phyloP scores from a whole-genome alignment of 2,329 filamentous ascomycete species.

The Paecilomyces variotii region DNA sequence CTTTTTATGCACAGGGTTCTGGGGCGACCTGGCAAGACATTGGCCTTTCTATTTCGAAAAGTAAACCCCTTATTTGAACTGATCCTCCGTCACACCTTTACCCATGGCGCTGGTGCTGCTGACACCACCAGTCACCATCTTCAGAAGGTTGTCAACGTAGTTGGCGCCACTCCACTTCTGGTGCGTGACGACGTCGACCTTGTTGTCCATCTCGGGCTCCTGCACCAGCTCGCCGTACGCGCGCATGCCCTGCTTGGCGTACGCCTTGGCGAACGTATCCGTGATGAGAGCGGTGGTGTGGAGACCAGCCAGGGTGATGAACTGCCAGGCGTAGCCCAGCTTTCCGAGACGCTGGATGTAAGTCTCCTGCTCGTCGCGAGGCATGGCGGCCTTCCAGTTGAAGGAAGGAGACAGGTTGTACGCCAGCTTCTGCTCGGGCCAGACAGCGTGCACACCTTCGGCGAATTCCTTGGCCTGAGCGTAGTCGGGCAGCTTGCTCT shows the following conservation, averaged over 20 bases:
- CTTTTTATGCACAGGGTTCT: not conserved
- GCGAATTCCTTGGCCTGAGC: slow-evolving; percentile 89
- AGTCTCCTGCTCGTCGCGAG: slow-evolving; percentile 84
- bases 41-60: not conserved
- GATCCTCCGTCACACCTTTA: slow-evolving; percentile 93
- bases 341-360: slow-evolving; percentile 83
- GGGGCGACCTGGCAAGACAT: not conserved
- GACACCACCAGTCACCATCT: slow-evolving; percentile 94
- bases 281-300: slow-evolving; percentile 92
- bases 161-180: slow-evolving; percentile 98
- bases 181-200: slow-evolving; percentile 93
- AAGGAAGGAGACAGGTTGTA: slow-evolving; percentile 99
- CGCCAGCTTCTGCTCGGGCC: slow-evolving; percentile 95
- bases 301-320: slow-evolving; percentile 96
- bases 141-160: slow-evolving; percentile 88
- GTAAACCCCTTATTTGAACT: slow-evolving; percentile 60
- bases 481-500: slow-evolving; percentile 91
- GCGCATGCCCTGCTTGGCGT: slow-evolving; percentile 76
- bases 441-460: slow-evolving; percentile 83
- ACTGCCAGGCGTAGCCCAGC: slow-evolving; percentile 98
- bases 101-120: slow-evolving; percentile 94
- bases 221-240: slow-evolving; percentile 96
- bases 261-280: slow-evolving; percentile 80
- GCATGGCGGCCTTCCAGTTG: slow-evolving; percentile 99
- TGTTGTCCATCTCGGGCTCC: slow-evolving; percentile 88